Percentiles rank a stretch among this genome's conserved stretches.
Conservation (phyloP, 371 early-diverging fungal genomes). For the Batkoa obscura region DNA sequence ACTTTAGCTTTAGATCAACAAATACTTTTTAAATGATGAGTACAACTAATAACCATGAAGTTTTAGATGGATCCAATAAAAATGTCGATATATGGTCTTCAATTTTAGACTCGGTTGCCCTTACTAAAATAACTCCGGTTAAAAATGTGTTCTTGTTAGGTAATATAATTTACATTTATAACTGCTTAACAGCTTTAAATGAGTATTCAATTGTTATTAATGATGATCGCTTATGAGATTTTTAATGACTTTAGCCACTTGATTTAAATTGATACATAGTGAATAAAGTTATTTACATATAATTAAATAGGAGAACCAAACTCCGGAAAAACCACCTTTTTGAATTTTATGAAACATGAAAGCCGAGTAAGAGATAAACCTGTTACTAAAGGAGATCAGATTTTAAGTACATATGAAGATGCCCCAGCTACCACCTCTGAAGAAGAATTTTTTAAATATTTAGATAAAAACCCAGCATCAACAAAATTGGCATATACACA, state of each 20-base stretch:
- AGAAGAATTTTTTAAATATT: slow-evolving; percentile 5
- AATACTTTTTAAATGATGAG: too few relatives aligned
- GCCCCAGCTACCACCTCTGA: slow-evolving; percentile 19
- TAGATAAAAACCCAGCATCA: background rate
- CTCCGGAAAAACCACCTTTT: slow-evolving; percentile 52
- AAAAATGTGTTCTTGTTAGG: slow-evolving; percentile 51
- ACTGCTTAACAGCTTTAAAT: too few relatives aligned
- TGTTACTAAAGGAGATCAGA: background rate
- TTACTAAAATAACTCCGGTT: slow-evolving; percentile 40
- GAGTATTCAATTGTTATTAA: too few relatives aligned
- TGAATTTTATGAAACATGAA: slow-evolving; percentile 43
- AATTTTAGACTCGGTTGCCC: slow-evolving; percentile 45
- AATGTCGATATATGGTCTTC: slow-evolving; percentile 56
- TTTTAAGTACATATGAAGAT: slow-evolving; percentile 18
- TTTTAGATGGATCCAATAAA: too few relatives aligned
- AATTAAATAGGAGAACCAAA: slow-evolving; percentile 49
- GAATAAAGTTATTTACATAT: too few relatives aligned
- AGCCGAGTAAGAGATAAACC: slow-evolving; percentile 10
- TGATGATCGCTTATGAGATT: too few relatives aligned
- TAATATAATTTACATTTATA: slow-evolving; percentile 9
- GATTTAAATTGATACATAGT: too few relatives aligned
- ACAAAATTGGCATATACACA: slow-evolving; percentile 49
- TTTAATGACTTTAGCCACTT: too few relatives aligned
- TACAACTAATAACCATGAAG: too few relatives aligned
- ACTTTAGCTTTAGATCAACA: too few relatives aligned